Evolutionary conservation across 495 filamentous ascomycete species (phyloP).

Genomic region (Chaetomium tenue): DNA sequence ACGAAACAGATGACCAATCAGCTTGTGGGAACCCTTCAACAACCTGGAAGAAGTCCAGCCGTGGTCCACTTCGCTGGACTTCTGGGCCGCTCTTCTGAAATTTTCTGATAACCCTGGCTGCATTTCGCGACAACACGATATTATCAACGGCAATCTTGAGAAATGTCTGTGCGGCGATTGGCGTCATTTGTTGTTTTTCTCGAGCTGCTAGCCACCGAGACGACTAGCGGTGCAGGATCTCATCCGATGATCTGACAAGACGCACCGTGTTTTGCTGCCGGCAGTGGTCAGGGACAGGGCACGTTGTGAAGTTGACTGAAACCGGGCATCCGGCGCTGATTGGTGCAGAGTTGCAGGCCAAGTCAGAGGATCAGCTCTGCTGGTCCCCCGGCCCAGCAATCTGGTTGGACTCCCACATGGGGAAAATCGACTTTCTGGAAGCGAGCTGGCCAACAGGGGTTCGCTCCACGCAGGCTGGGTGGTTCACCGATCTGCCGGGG

Average conservation of each 20-base stretch:
- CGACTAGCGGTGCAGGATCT: constrained; percentile 1
- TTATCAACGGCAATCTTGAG: background rate
- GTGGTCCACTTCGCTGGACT: constrained; percentile 1
- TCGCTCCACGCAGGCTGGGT: constrained; percentile 5
- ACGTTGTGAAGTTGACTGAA: background rate
- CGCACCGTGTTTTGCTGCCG: constrained; percentile 13
- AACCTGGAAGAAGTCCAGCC: background rate
- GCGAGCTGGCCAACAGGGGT: constrained; percentile 16
- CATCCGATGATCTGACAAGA: constrained; percentile 3
- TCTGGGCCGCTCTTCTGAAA: background rate
- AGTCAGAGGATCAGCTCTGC: constrained; percentile 13
- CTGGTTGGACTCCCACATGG: constrained; percentile 24
- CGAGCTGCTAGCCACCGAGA: background rate
- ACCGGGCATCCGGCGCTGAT: constrained; percentile 1
- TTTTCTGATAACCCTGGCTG: background rate
- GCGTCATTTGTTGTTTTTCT: background rate
- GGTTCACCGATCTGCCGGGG: constrained; percentile 4
- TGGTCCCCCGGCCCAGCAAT: constrained; percentile 22
- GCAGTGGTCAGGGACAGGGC: constrained; percentile 8
- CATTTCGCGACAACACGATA: constrained; percentile 3
- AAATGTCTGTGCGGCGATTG: constrained; percentile 6
- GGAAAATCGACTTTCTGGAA: constrained; percentile 22
- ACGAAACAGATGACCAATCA: constrained; percentile 6
- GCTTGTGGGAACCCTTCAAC: background rate
- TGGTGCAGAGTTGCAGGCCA: constrained; percentile 4